Evolutionary conservation across 768 basidiomycete species (phyloP).

Genomic region (Suillus plorans): DNA sequence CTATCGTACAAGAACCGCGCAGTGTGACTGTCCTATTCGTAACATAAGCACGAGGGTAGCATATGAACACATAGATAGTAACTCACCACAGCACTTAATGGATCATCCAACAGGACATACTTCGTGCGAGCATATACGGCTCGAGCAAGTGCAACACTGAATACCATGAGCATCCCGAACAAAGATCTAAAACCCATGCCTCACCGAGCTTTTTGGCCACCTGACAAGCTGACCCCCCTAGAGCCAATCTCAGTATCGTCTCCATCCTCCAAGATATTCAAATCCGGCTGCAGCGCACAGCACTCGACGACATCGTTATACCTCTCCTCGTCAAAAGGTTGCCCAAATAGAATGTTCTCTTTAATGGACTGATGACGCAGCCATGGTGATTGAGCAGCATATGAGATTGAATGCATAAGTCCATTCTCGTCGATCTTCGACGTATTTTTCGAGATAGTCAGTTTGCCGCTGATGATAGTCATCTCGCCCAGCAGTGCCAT

Average conservation of each 20-base stretch:
- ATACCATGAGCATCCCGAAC: slow-evolving; percentile 6
- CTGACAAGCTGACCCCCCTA: slow-evolving; percentile 66
- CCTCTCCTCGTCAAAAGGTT: slow-evolving; percentile 64
- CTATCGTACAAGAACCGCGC: slow-evolving; percentile 61
- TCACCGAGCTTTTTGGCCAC: slow-evolving; percentile 80
- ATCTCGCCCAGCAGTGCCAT: slow-evolving; percentile 41
- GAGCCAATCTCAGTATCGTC: slow-evolving; percentile 84
- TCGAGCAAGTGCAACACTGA: slow-evolving; percentile 78
- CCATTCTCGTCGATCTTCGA: slow-evolving; percentile 60
- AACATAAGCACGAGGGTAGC: neutral
- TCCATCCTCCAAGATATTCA: slow-evolving; percentile 84
- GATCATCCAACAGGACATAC: slow-evolving; percentile 78
- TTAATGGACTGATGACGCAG: slow-evolving; percentile 70
- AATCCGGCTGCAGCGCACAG: slow-evolving; percentile 80
- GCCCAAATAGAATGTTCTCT: slow-evolving; percentile 81
- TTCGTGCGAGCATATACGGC: slow-evolving; percentile 74
- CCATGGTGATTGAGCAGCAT: slow-evolving; percentile 74
- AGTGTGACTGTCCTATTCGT: slow-evolving; percentile 62
- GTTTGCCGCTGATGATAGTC: slow-evolving; percentile 34
- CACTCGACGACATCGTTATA: slow-evolving; percentile 79
- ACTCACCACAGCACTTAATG: slow-evolving; percentile 76
- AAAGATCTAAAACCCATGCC: slow-evolving; percentile 7
- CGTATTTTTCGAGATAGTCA: slow-evolving; percentile 45
- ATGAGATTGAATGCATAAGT: slow-evolving; percentile 62
- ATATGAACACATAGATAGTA: neutral